A percentile compares a stretch with the other conserved stretches of the same genome.
Evolutionary conservation across 495 filamentous ascomycete species (phyloP).

Genomic region (Hapsidospora chrysogenum): DNA sequence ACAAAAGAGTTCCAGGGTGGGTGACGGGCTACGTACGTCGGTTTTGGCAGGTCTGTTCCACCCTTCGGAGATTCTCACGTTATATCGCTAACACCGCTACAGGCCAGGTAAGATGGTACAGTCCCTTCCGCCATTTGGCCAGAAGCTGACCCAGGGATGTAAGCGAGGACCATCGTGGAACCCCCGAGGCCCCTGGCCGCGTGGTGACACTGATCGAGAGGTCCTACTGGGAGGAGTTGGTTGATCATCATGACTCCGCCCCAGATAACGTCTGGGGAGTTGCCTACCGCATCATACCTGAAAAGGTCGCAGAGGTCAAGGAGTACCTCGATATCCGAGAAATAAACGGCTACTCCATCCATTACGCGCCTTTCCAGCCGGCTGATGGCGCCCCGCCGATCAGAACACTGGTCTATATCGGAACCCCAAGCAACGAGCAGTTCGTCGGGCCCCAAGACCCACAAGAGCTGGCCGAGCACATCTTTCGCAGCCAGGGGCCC

Average conservation of each 20-base stretch:
- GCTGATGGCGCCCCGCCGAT: constrained; percentile 25
- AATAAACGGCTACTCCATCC: constrained; percentile 89
- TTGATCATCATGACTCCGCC: constrained; percentile 46
- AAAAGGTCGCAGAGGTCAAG: constrained; percentile 63
- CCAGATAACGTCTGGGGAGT: constrained; percentile 70
- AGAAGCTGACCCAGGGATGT: neutral
- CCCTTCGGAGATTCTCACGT: neutral
- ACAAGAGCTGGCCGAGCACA: constrained; percentile 68
- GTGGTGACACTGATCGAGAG: constrained; percentile 86
- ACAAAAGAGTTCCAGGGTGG: constrained; percentile 75
- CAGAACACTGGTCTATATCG: constrained; percentile 73
- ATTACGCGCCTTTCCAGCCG: constrained; percentile 69
- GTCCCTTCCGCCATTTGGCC: neutral
- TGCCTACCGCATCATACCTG: constrained; percentile 71
- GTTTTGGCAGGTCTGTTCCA: constrained; percentile 74
- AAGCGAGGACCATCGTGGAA: constrained; percentile 90
- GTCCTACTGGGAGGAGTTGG: constrained; percentile 61
- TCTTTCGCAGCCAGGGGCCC: constrained; percentile 56
- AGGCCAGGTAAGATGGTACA: constrained; percentile 1
- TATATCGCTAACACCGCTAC: no score
- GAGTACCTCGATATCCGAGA: constrained; percentile 87
- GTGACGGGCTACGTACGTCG: constrained; percentile 87
- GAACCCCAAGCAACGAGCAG: constrained; percentile 83
- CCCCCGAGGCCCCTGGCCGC: constrained; percentile 67
- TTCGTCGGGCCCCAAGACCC: constrained; percentile 75